A percentile compares a stretch with the other conserved stretches of the same genome.
These are phyloP conservation scores for Cystobasidium ongulense DNA, from an alignment of 768 basidiomycete genomes.

Conservation along the genomic window DNA sequence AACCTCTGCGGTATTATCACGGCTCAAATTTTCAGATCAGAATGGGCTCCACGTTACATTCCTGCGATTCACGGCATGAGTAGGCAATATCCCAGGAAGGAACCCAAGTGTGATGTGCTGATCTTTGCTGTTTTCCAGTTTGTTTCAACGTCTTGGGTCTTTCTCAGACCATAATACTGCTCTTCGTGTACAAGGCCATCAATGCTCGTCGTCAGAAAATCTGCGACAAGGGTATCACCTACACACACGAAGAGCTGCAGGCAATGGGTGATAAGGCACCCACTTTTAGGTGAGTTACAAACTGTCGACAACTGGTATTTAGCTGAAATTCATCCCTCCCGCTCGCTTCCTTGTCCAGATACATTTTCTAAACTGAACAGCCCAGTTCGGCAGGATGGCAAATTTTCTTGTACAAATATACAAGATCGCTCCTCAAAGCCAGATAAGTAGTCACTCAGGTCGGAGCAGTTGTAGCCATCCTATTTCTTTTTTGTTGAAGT, in stretches of 20 bases:
- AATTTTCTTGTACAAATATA: too few relatives aligned
- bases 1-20: not conserved
- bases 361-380: too few relatives aligned
- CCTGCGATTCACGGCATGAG: conserved; percentile 1
- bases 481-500: too few relatives aligned
- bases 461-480: too few relatives aligned
- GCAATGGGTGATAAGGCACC: conserved; percentile 5
- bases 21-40: not conserved
- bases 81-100: not conserved
- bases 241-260: not conserved
- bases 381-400: too few relatives aligned
- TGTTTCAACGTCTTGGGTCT: not conserved
- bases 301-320: too few relatives aligned
- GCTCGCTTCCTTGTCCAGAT: too few relatives aligned
- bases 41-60: conserved; percentile 2
- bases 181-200: not conserved
- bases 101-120: too few relatives aligned
- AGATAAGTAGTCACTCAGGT: too few relatives aligned
- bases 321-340: too few relatives aligned
- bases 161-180: not conserved
- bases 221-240: not conserved
- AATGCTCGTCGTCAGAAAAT: not conserved
- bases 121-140: not conserved
- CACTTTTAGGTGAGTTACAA: not conserved
- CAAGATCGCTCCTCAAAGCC: too few relatives aligned